Evolutionary conservation across 1,284 basidiomycete species (phyloP).

Genomic region (Pulveroboletus sp.): DNA sequence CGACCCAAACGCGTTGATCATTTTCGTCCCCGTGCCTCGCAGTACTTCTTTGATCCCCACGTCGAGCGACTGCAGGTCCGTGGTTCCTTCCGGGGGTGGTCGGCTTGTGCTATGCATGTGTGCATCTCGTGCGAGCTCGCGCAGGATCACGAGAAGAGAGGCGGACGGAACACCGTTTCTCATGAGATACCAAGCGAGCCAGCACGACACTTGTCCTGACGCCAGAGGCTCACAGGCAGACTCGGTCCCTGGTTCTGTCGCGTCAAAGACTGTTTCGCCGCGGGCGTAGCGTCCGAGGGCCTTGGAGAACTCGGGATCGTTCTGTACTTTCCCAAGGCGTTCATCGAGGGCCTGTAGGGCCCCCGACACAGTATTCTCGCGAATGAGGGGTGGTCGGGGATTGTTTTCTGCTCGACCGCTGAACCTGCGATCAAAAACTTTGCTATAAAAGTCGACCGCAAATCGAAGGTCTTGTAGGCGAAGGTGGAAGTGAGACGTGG

Average conservation of each 20-base stretch:
- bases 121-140: constrained; percentile 59
- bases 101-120: constrained; percentile 50
- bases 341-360: constrained; percentile 61
- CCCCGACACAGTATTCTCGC: constrained; percentile 67
- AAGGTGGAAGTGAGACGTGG: constrained; percentile 62
- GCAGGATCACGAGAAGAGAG: constrained; percentile 58
- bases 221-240: not conserved
- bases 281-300: constrained; percentile 55
- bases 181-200: constrained; percentile 61
- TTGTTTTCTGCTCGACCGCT: constrained; percentile 66
- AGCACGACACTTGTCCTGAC: constrained; percentile 38
- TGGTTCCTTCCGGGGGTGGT: constrained; percentile 51
- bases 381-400: constrained; percentile 61
- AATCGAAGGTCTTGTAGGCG: constrained; percentile 70
- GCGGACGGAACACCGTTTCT: constrained; percentile 69
- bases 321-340: constrained; percentile 50
- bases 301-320: constrained; percentile 44
- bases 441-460: constrained; percentile 70
- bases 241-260: constrained; percentile 10
- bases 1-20: constrained; percentile 63
- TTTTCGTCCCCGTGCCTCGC: constrained; percentile 64
- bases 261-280: constrained; percentile 42
- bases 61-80: constrained; percentile 48
- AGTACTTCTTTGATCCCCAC: constrained; percentile 67
- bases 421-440: constrained; percentile 69